These are phyloP conservation scores for Trichosporon sp. DNA, from an alignment of 1,284 basidiomycete genomes.

Conservation along the genomic window DNA sequence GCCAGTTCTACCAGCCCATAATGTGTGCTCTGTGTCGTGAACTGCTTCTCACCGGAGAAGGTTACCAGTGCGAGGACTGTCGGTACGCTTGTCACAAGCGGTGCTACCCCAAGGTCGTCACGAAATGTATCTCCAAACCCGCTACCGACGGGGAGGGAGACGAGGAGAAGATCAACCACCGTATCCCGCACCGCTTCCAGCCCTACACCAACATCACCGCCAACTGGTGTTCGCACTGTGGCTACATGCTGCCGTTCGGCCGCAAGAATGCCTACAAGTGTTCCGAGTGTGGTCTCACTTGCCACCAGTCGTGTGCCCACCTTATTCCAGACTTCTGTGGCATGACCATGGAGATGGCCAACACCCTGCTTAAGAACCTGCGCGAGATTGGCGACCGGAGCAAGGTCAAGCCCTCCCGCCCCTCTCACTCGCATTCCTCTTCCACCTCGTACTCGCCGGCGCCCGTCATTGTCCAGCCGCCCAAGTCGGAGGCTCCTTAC, in stretches of 20 bases:
- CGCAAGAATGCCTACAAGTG: slow-evolving; percentile 95
- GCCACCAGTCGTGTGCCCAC: slow-evolving; percentile 96
- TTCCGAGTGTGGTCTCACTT: slow-evolving; percentile 91
- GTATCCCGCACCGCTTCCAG: slow-evolving; percentile 98
- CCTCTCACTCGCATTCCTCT: slow-evolving; percentile 26
- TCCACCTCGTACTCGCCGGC: slow-evolving; percentile 21
- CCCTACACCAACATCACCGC: slow-evolving; percentile 95
- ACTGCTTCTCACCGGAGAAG: slow-evolving; percentile 92
- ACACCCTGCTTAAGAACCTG: slow-evolving; percentile 84
- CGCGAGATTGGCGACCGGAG: slow-evolving; percentile 55
- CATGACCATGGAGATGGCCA: slow-evolving; percentile 99
- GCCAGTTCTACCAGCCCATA: slow-evolving; percentile 98
- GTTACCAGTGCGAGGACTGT: slow-evolving; percentile 99
- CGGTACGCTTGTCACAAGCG: slow-evolving; percentile 99
- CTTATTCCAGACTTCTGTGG: slow-evolving; percentile 99
- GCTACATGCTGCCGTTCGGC: slow-evolving; percentile 94
- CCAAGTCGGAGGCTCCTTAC: slow-evolving; percentile 3
- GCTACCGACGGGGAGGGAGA: slow-evolving; percentile 87
- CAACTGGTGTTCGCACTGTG: slow-evolving; percentile 99
- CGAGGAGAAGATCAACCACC: slow-evolving; percentile 98
- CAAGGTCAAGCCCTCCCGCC: slow-evolving; percentile 25
- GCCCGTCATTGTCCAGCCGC: slow-evolving; percentile 1
- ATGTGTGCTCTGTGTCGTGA: slow-evolving; percentile 97
- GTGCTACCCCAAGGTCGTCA: slow-evolving; percentile 98
- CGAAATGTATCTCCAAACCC: slow-evolving; percentile 97